Evolutionary conservation across 768 basidiomycete genomes (phyloP).

Genomic region (Leccinellum luteum): DNA sequence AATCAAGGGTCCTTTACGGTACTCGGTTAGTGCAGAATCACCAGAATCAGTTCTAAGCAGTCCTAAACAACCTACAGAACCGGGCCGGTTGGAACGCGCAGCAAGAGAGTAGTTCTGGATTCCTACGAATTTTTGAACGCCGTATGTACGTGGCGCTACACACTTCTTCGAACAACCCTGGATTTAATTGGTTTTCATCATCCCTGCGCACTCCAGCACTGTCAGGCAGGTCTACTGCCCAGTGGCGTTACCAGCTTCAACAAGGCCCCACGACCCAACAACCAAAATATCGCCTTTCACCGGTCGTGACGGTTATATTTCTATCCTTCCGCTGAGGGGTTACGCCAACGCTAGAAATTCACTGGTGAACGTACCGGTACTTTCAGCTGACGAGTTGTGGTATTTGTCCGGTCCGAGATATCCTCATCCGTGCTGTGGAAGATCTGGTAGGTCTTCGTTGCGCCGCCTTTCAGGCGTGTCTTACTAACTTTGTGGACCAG

Average conservation of each 20-base stretch:
- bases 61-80: no score
- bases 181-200: not conserved
- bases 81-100: not conserved
- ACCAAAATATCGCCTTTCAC: not conserved
- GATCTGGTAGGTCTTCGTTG: not conserved
- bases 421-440: not conserved
- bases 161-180: not conserved
- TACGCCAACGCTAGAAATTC: not conserved
- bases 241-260: conserved; percentile 1
- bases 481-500: not conserved
- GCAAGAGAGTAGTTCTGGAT: conserved; percentile 1
- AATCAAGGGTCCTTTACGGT: no score
- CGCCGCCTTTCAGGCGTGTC: not conserved
- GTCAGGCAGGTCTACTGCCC: not conserved
- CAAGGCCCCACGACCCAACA: not conserved
- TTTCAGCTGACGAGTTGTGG: not conserved
- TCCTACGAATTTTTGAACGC: not conserved
- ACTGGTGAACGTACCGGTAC: not conserved
- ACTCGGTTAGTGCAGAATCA: no score
- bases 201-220: not conserved
- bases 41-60: no score
- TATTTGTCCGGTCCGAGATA: not conserved
- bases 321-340: not conserved
- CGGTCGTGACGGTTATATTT: not conserved
- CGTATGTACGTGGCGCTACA: not conserved